A percentile compares a stretch with the other conserved stretches of the same genome.
Evolutionary conservation across 495 filamentous ascomycete genomes (phyloP).

Genomic region (Tuber aestivum): DNA sequence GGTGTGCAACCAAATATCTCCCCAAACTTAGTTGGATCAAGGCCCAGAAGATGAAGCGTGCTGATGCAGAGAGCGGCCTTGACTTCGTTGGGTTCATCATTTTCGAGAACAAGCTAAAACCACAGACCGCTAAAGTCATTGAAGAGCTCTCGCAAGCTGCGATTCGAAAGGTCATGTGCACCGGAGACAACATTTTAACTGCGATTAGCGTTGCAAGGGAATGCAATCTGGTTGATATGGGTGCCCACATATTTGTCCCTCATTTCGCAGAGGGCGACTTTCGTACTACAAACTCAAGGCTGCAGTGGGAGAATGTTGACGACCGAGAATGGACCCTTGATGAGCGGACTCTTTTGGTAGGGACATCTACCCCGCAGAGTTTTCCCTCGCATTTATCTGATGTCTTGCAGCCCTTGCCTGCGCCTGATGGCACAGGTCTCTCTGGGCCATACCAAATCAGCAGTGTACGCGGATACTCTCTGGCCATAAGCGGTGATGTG

Average conservation of each 20-base stretch:
- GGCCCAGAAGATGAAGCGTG: slow-evolving; percentile 83
- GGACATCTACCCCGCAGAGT: slow-evolving; percentile 39
- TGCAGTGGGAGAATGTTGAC: slow-evolving; percentile 90
- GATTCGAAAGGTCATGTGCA: slow-evolving; percentile 93
- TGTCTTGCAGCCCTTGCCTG: slow-evolving; percentile 58
- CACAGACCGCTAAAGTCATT: slow-evolving; percentile 68
- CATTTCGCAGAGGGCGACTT: slow-evolving; percentile 72
- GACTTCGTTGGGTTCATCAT: slow-evolving; percentile 93
- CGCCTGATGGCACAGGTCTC: slow-evolving; percentile 62
- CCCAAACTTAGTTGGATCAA: slow-evolving; percentile 84
- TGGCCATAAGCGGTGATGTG: slow-evolving; percentile 86
- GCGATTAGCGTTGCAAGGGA: slow-evolving; percentile 95
- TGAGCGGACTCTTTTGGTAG: slow-evolving; percentile 54
- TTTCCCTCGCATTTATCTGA: slow-evolving; percentile 41
- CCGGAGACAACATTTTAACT: slow-evolving; percentile 96
- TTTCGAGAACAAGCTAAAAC: slow-evolving; percentile 97
- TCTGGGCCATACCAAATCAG: slow-evolving; percentile 78
- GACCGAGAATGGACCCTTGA: slow-evolving; percentile 70
- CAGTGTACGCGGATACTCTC: slow-evolving; percentile 71
- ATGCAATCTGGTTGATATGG: slow-evolving; percentile 72
- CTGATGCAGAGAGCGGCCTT: slow-evolving; percentile 73
- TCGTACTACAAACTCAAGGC: slow-evolving; percentile 59
- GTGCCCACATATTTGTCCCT: slow-evolving; percentile 84
- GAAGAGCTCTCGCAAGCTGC: slow-evolving; percentile 75
- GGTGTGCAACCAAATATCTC: slow-evolving; percentile 83